phyloP scores from a whole-genome alignment of 768 basidiomycete species.

The Trametopsis cervina region DNA sequence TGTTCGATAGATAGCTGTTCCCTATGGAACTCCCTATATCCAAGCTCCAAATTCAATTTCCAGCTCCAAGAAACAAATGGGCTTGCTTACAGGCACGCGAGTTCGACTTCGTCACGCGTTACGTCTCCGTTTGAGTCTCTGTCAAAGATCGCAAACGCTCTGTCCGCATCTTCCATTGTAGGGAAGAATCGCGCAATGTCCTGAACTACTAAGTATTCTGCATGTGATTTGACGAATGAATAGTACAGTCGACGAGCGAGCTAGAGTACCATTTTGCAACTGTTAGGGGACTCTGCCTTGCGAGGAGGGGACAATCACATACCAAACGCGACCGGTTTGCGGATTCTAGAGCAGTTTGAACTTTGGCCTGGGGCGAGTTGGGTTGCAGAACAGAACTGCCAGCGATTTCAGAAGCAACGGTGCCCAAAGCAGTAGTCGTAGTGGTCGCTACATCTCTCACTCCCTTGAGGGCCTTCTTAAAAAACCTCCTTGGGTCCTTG shows the following conservation, averaged over 20 bases:
- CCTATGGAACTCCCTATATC: conserved; percentile 68
- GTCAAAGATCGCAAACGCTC: conserved; percentile 65
- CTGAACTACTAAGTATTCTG: conserved; percentile 50
- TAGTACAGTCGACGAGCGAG: conserved; percentile 84
- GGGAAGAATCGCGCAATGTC: conserved; percentile 74
- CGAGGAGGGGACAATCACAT: too few species aligned
- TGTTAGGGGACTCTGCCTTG: conserved; percentile 3
- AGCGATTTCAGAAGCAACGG: conserved; percentile 55
- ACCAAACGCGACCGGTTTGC: conserved; percentile 75
- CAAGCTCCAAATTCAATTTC: neutral
- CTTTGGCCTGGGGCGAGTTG: conserved; percentile 77
- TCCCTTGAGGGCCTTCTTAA: conserved; percentile 67
- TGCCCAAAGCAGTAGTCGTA: conserved; percentile 69
- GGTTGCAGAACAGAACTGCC: conserved; percentile 80
- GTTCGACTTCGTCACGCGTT: conserved; percentile 67
- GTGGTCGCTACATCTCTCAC: conserved; percentile 69
- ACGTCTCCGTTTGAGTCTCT: conserved; percentile 68
- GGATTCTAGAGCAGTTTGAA: conserved; percentile 71
- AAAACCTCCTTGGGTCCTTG: conserved; percentile 51
- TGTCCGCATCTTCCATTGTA: conserved; percentile 56
- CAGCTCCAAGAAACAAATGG: neutral
- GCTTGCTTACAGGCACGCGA: conserved; percentile 55
- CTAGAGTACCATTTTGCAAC: conserved; percentile 34
- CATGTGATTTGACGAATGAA: conserved; percentile 62
- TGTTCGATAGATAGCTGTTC: conserved; percentile 81